Conservation (phyloP, 768 basidiomycete species). For the Filobasidium wieringae region DNA sequence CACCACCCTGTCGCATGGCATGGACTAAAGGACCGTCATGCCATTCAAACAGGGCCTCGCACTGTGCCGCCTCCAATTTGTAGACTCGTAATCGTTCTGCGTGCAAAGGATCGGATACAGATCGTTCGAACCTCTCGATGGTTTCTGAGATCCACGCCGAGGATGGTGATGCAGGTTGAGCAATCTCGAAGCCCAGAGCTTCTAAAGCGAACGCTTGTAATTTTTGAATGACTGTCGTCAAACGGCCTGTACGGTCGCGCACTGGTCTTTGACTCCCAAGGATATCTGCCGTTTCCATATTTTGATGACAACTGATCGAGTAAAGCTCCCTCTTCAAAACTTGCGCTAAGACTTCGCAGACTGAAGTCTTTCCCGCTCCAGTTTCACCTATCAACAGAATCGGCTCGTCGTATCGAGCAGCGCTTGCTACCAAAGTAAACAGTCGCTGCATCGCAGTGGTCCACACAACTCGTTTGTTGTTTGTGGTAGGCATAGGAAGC, state of each 20-base stretch:
- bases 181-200: not conserved
- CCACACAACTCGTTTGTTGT: conserved; percentile 53
- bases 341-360: conserved; percentile 78
- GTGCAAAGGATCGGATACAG: conserved; percentile 40
- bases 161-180: not conserved
- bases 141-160: conserved; percentile 23
- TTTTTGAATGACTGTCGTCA: not conserved
- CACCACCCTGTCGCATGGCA: conserved; percentile 72
- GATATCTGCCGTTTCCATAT: conserved; percentile 93
- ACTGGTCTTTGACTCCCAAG: conserved; percentile 85
- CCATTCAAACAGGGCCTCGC: conserved; percentile 88
- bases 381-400: conserved; percentile 93
- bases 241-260: conserved; percentile 53
- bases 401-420: conserved; percentile 80
- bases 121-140: conserved; percentile 41
- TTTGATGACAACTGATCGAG: conserved; percentile 88
- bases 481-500: conserved; percentile 32
- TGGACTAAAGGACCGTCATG: conserved; percentile 89
- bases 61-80: conserved; percentile 32
- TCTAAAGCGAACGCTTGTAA: not conserved
- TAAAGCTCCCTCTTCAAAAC: conserved; percentile 52
- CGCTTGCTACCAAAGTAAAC: conserved; percentile 71
- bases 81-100: conserved; percentile 31
- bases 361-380: conserved; percentile 92
- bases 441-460: conserved; percentile 84